Evolutionary conservation across 306 rosid genomes (phyloP), one percentile per base, ranked within the genome.

Genomic region (Pterocarpus santalinus): DNA sequence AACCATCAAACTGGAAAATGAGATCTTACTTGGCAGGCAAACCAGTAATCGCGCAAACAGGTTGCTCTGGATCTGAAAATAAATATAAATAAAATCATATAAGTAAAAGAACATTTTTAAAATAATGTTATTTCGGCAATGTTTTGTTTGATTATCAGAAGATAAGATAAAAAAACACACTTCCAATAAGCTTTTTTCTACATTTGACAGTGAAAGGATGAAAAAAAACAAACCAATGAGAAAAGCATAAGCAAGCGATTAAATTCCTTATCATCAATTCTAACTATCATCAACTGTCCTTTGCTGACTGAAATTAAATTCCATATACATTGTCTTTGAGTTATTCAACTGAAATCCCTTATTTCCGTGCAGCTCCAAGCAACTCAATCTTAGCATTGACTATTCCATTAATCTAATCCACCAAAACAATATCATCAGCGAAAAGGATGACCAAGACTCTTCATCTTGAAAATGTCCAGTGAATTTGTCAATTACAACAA

Each of bases 1-100:
- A 78, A 79, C 78, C 61, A 67, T 65, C 76, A 72, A 44, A 80
- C 51, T 47, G 61, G 71, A 41, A 67, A 78, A 69, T 60, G 78
- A 79, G 87, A 38, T 76, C 99, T 90, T 91, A 95, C 99, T 86
- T 90, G 76, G 99, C 96, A 76, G 97, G 98, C 90, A 93, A 93
- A 79, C 99, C 98, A 72, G 96, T 93, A 78, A 91, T 85, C 22
- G 87, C 86, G 78, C 97, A 95, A 62, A 90, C 92, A 80, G 93
- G 86, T 83, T 91, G 90, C 80, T 91, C 91, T 17, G 96, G 99
- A 89, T 91, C 98, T 91, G 94, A 60, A 85, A 87, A 85, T 39
- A 80, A 61, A 84, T 14, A 77, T 65, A 15, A 34, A 69, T 15
- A 33, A 46, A 60, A 70, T 43, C 38, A 78, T 14, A 74, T 36